phyloP scores from a whole-genome alignment of 306 rosid genomes.

The Castanea mollissima region DNA sequence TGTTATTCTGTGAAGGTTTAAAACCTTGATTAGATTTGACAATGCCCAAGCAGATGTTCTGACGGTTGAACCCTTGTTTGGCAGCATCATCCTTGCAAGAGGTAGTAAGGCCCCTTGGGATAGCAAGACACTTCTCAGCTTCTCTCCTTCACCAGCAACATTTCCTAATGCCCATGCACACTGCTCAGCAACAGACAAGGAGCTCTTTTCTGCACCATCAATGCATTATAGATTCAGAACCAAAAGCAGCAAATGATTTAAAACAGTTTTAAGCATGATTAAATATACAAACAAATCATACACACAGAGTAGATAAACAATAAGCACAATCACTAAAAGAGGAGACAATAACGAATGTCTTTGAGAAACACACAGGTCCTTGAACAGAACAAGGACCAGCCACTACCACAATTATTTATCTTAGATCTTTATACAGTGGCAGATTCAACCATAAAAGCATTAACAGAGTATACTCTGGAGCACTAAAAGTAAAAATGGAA shows the following conservation, averaged over 20 bases:
- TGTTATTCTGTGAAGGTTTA: background rate
- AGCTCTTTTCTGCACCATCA: conserved; percentile 69
- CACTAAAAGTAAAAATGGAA: background rate
- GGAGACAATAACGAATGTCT: no score
- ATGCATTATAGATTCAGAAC: conserved; percentile 20
- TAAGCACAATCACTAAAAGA: no score
- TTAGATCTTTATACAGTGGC: no score
- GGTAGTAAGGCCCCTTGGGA: conserved; percentile 87
- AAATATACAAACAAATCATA: background rate
- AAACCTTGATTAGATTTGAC: conserved; percentile 96
- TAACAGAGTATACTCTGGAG: background rate
- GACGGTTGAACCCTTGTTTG: conserved; percentile 79
- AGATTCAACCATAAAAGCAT: no score
- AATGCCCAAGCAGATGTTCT: conserved; percentile 98
- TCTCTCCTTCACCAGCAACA: conserved; percentile 96
- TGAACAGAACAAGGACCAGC: no score
- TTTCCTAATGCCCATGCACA: conserved; percentile 98
- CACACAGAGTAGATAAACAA: background rate
- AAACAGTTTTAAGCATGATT: conserved; percentile 13
- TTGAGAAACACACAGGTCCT: no score
- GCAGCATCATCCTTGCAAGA: conserved; percentile 93
- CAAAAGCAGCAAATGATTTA: conserved; percentile 21
- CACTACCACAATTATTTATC: no score
- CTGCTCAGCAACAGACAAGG: conserved; percentile 87
- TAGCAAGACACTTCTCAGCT: conserved; percentile 75